A percentile compares a stretch with the other conserved stretches of the same genome.
Conservation (phyloP, 208 protist species). For the Leishmania lainsoni region DNA sequence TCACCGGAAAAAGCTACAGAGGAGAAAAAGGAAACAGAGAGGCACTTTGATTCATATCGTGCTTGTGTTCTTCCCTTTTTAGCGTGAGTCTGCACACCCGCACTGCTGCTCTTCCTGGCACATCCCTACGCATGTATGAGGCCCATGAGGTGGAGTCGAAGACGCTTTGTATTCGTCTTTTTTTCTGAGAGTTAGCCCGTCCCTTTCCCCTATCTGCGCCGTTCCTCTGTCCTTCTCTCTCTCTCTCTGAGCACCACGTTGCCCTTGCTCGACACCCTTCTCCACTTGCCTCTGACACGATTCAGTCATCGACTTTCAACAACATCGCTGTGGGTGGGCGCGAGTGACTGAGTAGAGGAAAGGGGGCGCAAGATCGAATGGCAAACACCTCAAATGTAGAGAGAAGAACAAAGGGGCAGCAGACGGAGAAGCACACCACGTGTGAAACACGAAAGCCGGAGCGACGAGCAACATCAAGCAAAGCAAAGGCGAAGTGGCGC, state of each 20-base stretch:
- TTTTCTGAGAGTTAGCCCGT: not conserved
- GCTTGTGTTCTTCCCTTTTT: not conserved
- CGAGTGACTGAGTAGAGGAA: not conserved
- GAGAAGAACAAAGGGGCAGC: not conserved
- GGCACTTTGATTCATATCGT: not conserved
- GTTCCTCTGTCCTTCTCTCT: not conserved
- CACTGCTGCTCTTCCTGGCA: not conserved
- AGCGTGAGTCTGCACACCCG: not conserved
- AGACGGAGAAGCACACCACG: not conserved
- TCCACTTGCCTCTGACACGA: not conserved
- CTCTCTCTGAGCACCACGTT: not conserved
- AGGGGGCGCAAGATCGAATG: not conserved
- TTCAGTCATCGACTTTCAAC: not conserved
- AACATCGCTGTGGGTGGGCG: not conserved
- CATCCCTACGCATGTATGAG: not conserved
- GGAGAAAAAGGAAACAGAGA: slow-evolving; percentile 16
- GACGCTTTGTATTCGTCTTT: not conserved
- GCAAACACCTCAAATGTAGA: not conserved
- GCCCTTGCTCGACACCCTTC: not conserved
- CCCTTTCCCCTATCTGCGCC: not conserved
- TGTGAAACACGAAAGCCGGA: not conserved
- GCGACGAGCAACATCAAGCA: not conserved
- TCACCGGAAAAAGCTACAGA: slow-evolving; percentile 10
- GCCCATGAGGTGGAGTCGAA: not conserved
- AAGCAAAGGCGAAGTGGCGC: not conserved